Conservation (phyloP, 2,329 filamentous ascomycete genomes). For the Trichophyton schoenleinii region DNA sequence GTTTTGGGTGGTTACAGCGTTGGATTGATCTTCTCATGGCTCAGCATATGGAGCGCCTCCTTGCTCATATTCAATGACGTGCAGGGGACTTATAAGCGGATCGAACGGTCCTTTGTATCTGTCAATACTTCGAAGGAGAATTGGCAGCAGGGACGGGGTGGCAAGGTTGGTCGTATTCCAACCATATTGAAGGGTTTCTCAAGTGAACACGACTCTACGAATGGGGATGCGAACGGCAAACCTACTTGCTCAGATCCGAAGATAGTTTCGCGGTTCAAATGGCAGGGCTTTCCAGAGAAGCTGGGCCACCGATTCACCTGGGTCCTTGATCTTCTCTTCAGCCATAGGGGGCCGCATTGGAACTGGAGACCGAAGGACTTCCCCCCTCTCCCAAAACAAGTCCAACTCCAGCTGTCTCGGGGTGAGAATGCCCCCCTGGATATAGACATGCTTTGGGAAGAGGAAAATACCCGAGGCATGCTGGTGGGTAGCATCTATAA, state of each 20-base stretch:
- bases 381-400: constrained; percentile 21
- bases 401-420: constrained; percentile 17
- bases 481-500: constrained; percentile 35
- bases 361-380: constrained; percentile 43
- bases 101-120: constrained; percentile 32
- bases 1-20: constrained; percentile 43
- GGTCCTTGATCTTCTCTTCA: constrained; percentile 44
- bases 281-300: constrained; percentile 42
- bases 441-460: neutral
- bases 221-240: neutral
- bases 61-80: constrained; percentile 45
- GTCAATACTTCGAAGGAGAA: constrained; percentile 3
- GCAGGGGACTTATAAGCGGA: constrained; percentile 43
- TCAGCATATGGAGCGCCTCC: constrained; percentile 40
- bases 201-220: neutral
- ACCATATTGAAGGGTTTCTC: neutral
- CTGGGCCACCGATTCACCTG: constrained; percentile 46
- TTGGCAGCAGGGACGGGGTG: neutral
- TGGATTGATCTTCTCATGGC: constrained; percentile 44
- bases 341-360: constrained; percentile 49
- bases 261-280: constrained; percentile 27
- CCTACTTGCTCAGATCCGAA: neutral
- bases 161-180: neutral
- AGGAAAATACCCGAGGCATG: constrained; percentile 17
- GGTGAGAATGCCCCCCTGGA: constrained; percentile 10